These are phyloP conservation scores for Peterozyma toletana DNA, from an alignment of 805 yeast genomes.

Conservation along the genomic window DNA sequence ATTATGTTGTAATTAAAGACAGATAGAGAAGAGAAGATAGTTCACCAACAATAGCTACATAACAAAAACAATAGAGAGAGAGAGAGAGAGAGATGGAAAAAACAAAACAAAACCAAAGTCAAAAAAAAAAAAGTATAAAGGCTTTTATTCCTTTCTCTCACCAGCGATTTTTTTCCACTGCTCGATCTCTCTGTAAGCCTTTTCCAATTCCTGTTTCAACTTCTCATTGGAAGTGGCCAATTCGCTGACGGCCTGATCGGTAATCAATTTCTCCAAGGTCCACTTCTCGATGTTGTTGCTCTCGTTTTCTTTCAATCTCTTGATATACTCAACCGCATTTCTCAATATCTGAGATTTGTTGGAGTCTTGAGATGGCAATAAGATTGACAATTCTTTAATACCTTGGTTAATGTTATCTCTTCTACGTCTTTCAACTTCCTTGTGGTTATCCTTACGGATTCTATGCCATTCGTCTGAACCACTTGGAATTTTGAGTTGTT, in stretches of 20 bases:
- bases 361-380: slow-evolving; percentile 77
- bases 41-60: no score
- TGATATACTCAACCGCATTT: slow-evolving; percentile 86
- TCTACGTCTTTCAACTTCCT: slow-evolving; percentile 91
- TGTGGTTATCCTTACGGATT: slow-evolving; percentile 83
- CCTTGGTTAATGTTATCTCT: slow-evolving; percentile 85
- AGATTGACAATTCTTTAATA: slow-evolving; percentile 68
- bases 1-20: no score
- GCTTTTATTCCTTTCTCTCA: no score
- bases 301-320: slow-evolving; percentile 84
- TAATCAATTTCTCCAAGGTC: slow-evolving; percentile 86
- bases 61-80: no score
- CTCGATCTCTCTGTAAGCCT: slow-evolving; percentile 89
- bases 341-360: slow-evolving; percentile 87
- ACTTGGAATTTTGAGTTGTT: slow-evolving; percentile 44
- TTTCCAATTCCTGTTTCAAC: slow-evolving; percentile 79
- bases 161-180: slow-evolving; percentile 51
- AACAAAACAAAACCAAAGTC: no score
- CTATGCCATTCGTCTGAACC: slow-evolving; percentile 84
- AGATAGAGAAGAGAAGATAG: no score
- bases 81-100: no score
- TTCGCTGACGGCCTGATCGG: slow-evolving; percentile 88
- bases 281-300: slow-evolving; percentile 86
- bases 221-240: slow-evolving; percentile 80
- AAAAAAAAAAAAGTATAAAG: no score